These are phyloP conservation scores for Eucommia ulmoides DNA, from an alignment of 257 asterid genomes.

Conservation along the genomic window DNA sequence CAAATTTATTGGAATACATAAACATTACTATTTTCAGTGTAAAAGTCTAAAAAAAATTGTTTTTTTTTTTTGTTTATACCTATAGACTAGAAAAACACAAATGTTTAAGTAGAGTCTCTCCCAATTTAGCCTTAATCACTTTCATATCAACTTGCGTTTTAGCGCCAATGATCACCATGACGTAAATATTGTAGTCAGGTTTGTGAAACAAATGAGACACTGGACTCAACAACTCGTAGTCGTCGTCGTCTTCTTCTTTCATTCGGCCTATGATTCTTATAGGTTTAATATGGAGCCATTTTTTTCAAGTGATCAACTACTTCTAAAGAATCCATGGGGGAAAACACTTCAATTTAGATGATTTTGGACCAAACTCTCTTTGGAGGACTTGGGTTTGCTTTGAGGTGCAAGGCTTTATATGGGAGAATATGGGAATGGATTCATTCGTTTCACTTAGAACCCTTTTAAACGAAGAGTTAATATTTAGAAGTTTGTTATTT, in stretches of 20 bases:
- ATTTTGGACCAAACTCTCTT: no score
- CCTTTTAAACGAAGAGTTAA: no score
- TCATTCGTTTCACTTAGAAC: no score
- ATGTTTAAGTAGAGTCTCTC: background rate
- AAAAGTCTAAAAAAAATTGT: no score
- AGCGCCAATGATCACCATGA: background rate
- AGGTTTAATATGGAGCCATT: no score
- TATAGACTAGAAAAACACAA: background rate
- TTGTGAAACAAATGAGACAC: background rate
- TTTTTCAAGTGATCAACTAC: no score
- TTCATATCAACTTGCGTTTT: background rate
- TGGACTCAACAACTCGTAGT: background rate
- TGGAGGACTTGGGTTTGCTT: no score
- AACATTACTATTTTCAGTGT: background rate
- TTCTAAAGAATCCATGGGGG: no score
- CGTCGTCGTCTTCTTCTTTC: background rate
- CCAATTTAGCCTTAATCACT: background rate
- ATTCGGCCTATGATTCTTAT: background rate
- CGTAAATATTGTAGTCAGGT: background rate
- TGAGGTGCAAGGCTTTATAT: no score
- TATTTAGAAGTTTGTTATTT: no score
- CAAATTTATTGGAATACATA: background rate
- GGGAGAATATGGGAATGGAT: no score
- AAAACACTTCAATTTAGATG: no score
- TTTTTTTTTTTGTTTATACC: background rate